Conservation (phyloP, 169 alveolate genomes). For the Amoebophrya sp. region DNA sequence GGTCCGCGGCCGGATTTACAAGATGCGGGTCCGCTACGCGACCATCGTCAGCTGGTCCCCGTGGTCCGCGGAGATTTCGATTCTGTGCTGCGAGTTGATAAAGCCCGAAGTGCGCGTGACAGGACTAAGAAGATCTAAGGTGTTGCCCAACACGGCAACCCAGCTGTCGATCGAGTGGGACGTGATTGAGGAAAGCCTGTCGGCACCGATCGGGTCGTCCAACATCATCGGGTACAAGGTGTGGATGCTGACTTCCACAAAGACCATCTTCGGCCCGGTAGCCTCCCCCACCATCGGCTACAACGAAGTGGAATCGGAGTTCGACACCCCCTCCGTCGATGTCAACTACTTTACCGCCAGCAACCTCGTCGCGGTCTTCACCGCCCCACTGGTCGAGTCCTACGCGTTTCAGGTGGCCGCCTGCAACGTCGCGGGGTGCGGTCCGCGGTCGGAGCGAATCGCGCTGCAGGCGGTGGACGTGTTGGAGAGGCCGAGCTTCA, state of each 20-base stretch:
- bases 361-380: background rate
- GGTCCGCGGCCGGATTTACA: constrained; percentile 6
- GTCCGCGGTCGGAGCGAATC: background rate
- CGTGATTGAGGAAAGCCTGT: background rate
- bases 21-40: background rate
- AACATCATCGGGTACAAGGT: constrained; percentile 5
- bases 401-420: constrained; percentile 31
- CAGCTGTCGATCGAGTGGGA: background rate
- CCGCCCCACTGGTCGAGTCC: background rate
- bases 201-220: background rate
- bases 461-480: constrained; percentile 5
- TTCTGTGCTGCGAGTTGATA: constrained; percentile 32
- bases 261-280: background rate
- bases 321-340: background rate
- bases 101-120: background rate
- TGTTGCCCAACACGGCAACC: background rate
- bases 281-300: background rate
- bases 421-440: constrained; percentile 26
- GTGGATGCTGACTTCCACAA: background rate
- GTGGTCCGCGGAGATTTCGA: background rate
- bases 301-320: background rate
- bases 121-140: background rate
- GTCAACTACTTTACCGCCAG: background rate
- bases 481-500: background rate
- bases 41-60: background rate